Conservation (phyloP, 345 rosid species). For the Eucalyptus decipiens region DNA sequence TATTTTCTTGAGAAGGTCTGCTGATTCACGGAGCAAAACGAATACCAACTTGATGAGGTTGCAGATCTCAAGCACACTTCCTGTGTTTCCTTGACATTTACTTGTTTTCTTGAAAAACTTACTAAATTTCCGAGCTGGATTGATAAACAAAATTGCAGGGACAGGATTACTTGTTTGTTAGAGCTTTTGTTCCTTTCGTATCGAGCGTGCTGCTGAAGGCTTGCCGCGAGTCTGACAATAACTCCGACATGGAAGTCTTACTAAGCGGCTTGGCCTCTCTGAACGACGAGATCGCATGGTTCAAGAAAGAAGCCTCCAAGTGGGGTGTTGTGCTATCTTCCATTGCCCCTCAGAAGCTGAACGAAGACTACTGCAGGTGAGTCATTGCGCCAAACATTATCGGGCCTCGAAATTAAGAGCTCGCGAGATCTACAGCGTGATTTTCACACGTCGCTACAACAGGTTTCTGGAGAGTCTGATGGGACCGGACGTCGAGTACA, state of each 20-base stretch:
- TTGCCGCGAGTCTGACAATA: constrained; percentile 39
- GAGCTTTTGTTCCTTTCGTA: constrained; percentile 51
- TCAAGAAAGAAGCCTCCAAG: constrained; percentile 59
- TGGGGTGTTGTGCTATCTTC: constrained; percentile 57
- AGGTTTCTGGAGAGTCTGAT: constrained; percentile 59
- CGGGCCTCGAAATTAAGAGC: background rate
- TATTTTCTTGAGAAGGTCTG: background rate
- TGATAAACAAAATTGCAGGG: constrained; percentile 27
- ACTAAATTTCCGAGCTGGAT: background rate
- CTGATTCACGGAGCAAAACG: background rate
- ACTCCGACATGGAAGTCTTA: constrained; percentile 52
- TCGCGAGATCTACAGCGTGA: background rate
- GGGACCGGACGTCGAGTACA: constrained; percentile 41
- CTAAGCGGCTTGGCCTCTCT: constrained; percentile 55
- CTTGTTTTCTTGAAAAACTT: background rate
- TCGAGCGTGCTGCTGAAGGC: constrained; percentile 73
- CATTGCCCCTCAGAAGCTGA: constrained; percentile 33
- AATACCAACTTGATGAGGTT: background rate
- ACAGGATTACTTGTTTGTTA: constrained; percentile 79
- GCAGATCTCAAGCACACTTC: background rate
- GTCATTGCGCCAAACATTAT: too few species aligned
- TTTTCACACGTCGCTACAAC: background rate
- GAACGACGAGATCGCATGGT: constrained; percentile 69
- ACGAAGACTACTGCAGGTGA: constrained; percentile 57
- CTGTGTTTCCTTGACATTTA: background rate